A percentile compares a stretch with the other conserved stretches of the same genome.
These are phyloP conservation scores for Raffaelea ambrosiae DNA, from an alignment of 2,329 filamentous ascomycete genomes.

Conservation along the genomic window DNA sequence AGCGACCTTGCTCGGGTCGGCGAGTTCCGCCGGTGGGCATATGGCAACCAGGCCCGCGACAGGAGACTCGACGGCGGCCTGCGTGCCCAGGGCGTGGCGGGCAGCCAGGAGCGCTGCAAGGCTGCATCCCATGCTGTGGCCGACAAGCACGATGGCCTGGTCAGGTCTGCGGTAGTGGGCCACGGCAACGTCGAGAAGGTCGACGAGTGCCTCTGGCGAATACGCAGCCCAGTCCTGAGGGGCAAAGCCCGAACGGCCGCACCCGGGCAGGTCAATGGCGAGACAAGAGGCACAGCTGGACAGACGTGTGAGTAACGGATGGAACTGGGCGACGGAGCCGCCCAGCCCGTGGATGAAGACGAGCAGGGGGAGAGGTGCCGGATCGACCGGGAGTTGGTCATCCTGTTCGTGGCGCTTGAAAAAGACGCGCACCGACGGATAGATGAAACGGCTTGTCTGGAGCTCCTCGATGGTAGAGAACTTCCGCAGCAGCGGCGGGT, in stretches of 20 bases:
- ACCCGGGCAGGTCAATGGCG: conserved; percentile 84
- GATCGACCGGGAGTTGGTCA: conserved; percentile 67
- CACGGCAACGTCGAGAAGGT: conserved; percentile 68
- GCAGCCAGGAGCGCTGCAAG: conserved; percentile 63
- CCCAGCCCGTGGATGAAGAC: conserved; percentile 91
- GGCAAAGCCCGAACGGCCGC: conserved; percentile 69
- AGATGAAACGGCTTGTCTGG: conserved; percentile 61
- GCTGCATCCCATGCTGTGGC: conserved; percentile 84
- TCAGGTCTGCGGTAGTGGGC: conserved; percentile 60
- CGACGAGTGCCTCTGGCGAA: conserved; percentile 62
- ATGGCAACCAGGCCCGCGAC: conserved; percentile 62
- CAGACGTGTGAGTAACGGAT: conserved; percentile 70
- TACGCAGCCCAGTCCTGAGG: conserved; percentile 71
- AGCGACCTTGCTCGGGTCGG: conserved; percentile 41
- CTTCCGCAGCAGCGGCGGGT: conserved; percentile 73
- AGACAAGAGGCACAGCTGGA: conserved; percentile 77
- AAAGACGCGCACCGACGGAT: conserved; percentile 73
- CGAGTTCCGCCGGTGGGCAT: conserved; percentile 65
- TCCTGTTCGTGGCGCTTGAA: conserved; percentile 74
- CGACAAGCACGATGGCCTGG: conserved; percentile 72
- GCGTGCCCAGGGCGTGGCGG: conserved; percentile 26
- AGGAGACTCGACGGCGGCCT: conserved; percentile 27
- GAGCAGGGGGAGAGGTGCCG: conserved; percentile 68
- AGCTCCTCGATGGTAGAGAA: conserved; percentile 65
- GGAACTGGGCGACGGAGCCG: conserved; percentile 85